Evolutionary conservation across 192 early-diverging fungal species (phyloP), one percentile per base, ranked within the genome.

Genomic region (Spinellus fusiger): DNA sequence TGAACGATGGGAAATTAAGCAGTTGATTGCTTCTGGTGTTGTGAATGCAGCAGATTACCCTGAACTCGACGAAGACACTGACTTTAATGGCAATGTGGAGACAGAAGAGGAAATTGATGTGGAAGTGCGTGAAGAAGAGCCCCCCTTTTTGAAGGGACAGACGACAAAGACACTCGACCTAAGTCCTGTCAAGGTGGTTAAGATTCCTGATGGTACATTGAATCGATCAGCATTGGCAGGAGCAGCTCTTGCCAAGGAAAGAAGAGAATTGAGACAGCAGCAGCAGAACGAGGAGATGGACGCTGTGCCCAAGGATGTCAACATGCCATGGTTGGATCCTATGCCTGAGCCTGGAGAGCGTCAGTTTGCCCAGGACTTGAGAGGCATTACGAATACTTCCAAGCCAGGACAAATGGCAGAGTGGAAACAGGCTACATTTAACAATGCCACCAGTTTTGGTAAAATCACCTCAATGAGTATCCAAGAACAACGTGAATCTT

Each of bases 1-100:
- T 0, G 95, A 98, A 68, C 85, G 91, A 28, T 99, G 90, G 87
- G 97, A 99, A 73, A 86, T 98, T 59, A 94, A 98, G 73, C 97
- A 99, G 71, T 74, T 99, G 33, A 96, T 96, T 67, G 94, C 97
- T 0, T 91, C 94, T 4, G 97, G 97, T 37, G 93, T 88, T 3
- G 74, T 93, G 20, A 81, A 93, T 62, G 80, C 86, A 3, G 76
- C 88, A 20, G 95, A 95, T 47, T 90, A 95, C 52, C 92, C 93
- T 0, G 86, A 86, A 20, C 73, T 93, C 26, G 91, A 98, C 63
- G 95, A 96, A 15, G 93, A 99, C 29, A 77, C 84, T 56, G 94
- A 94, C 18, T 59, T 86, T 28, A 73, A 86, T 0, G 85, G 82
- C 16, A 84, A 89, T 59, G 90, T 93, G 54, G 94, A 96, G 51